Percentiles rank a stretch among this genome's conserved stretches.
These are phyloP conservation scores for Malassezia caprae DNA, from an alignment of 1,284 basidiomycete species.

Conservation along the genomic window DNA sequence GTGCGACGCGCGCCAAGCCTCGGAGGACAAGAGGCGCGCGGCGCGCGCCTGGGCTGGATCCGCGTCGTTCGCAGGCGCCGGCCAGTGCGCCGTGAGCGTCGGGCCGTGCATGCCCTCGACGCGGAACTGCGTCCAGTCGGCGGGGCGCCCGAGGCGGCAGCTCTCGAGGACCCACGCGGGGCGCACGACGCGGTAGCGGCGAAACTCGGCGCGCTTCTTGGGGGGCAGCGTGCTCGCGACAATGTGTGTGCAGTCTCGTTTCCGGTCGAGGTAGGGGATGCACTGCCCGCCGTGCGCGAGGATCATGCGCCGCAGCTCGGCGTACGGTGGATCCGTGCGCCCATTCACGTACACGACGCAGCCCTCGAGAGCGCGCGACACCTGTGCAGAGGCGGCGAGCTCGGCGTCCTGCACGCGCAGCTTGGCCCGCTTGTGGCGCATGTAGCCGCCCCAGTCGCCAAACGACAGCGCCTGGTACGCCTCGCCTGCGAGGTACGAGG, in stretches of 20 bases:
- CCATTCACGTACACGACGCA: constrained; percentile 63
- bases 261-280: constrained; percentile 72
- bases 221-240: constrained; percentile 81
- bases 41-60: background rate
- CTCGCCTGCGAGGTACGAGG: constrained; percentile 21
- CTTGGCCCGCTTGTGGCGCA: constrained; percentile 79
- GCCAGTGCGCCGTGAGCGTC: background rate
- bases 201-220: constrained; percentile 75
- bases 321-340: constrained; percentile 74
- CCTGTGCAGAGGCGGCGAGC: background rate
- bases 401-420: constrained; percentile 36
- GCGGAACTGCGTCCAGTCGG: constrained; percentile 58
- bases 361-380: constrained; percentile 14
- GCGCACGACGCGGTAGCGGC: constrained; percentile 72
- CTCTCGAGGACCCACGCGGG: constrained; percentile 81
- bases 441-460: constrained; percentile 74
- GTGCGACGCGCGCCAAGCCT: constrained; percentile 66
- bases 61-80: background rate
- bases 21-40: background rate
- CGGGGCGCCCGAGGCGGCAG: constrained; percentile 57
- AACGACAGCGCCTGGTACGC: constrained; percentile 70
- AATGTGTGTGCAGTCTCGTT: constrained; percentile 62
- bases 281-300: constrained; percentile 72
- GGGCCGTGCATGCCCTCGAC: background rate
- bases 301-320: constrained; percentile 70